Evolutionary conservation across 2,329 filamentous ascomycete genomes (phyloP).

Genomic region (Colletotrichum sp.): DNA sequence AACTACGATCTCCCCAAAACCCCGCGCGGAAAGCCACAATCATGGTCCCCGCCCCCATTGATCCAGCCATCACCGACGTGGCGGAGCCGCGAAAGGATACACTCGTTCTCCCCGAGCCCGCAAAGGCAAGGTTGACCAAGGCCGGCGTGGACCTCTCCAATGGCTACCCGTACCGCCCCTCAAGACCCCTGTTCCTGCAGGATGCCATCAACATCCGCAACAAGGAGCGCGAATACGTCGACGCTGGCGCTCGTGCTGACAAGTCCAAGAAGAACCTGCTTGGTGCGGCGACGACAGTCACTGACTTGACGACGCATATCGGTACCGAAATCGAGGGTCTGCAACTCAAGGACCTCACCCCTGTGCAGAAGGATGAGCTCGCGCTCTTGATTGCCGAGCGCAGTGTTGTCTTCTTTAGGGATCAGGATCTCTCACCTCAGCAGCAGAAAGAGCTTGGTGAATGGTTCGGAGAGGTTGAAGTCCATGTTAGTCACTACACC

Average conservation of each 20-base stretch:
- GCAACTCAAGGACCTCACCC: constrained; percentile 65
- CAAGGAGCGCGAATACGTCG: constrained; percentile 58
- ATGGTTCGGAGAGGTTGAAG: constrained; percentile 68
- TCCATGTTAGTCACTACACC: constrained; percentile 71
- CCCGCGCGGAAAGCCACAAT: background rate
- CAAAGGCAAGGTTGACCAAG: constrained; percentile 66
- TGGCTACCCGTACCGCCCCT: constrained; percentile 75
- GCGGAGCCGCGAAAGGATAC: constrained; percentile 67
- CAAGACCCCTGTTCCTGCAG: constrained; percentile 70
- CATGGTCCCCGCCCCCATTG: constrained; percentile 64
- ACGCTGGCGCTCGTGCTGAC: constrained; percentile 69
- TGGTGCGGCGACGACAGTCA: constrained; percentile 66
- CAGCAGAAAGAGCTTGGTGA: constrained; percentile 68
- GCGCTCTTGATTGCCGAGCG: constrained; percentile 67
- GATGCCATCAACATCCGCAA: constrained; percentile 71
- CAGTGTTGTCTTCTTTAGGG: constrained; percentile 70
- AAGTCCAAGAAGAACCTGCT: constrained; percentile 66
- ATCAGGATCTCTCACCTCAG: constrained; percentile 66
- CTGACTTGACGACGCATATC: constrained; percentile 64
- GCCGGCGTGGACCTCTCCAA: constrained; percentile 72
- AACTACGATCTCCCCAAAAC: background rate
- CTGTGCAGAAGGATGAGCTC: constrained; percentile 65
- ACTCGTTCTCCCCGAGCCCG: constrained; percentile 62
- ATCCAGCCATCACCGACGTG: constrained; percentile 67
- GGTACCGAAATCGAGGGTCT: constrained; percentile 69